Conservation (phyloP, 768 basidiomycete species). For the Floccularia luteovirens region DNA sequence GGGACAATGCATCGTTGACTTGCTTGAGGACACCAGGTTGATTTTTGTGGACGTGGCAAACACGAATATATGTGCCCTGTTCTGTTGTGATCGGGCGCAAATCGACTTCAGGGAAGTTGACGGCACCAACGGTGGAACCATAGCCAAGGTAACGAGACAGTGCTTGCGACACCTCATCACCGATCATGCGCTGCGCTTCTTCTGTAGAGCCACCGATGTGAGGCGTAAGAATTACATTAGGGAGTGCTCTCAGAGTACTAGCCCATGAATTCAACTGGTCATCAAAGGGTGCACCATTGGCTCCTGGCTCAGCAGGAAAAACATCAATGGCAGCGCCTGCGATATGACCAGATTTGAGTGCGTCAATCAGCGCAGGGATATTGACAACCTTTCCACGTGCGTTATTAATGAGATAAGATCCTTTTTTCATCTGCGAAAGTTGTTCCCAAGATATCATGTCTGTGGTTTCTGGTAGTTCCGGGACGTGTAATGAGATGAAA, state of each 20-base stretch:
- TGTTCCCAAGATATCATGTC: slow-evolving; percentile 82
- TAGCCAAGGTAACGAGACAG: slow-evolving; percentile 86
- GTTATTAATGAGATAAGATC: slow-evolving; percentile 96
- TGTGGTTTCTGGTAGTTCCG: slow-evolving; percentile 92
- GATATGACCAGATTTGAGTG: slow-evolving; percentile 80
- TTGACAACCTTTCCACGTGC: slow-evolving; percentile 94
- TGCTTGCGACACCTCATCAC: slow-evolving; percentile 85
- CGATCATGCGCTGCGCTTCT: slow-evolving; percentile 96
- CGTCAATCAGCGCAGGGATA: slow-evolving; percentile 80
- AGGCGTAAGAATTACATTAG: slow-evolving; percentile 94
- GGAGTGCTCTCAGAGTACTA: slow-evolving; percentile 60
- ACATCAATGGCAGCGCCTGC: slow-evolving; percentile 91
- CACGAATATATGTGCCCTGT: slow-evolving; percentile 72
- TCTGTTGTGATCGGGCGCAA: slow-evolving; percentile 86
- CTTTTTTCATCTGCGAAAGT: slow-evolving; percentile 88
- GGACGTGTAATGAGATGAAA: slow-evolving; percentile 95
- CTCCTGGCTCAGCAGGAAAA: slow-evolving; percentile 87
- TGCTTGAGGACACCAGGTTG: slow-evolving; percentile 90
- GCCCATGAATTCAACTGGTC: slow-evolving; percentile 86
- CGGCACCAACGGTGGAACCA: slow-evolving; percentile 85
- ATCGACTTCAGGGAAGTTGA: slow-evolving; percentile 99
- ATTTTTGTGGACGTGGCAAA: slow-evolving; percentile 96
- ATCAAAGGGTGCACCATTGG: slow-evolving; percentile 87
- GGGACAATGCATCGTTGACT: slow-evolving; percentile 90
- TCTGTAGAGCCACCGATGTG: slow-evolving; percentile 99